Evolutionary conservation across 2,329 filamentous ascomycete species (phyloP).

Genomic region (Exophiala sp.): DNA sequence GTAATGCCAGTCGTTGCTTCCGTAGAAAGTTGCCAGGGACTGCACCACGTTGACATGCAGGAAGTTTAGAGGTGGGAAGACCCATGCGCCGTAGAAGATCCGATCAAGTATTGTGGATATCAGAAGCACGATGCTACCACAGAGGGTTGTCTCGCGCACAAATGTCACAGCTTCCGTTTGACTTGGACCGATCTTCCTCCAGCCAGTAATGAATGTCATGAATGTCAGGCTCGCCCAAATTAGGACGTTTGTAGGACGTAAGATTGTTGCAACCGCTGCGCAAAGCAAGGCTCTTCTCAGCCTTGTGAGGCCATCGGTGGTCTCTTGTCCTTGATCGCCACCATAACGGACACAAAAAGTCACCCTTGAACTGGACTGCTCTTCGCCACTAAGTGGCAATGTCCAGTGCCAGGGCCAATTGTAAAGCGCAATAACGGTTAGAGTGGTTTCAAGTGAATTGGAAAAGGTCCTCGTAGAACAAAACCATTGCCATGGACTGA

Average conservation of each 20-base stretch:
- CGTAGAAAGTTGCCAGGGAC: conserved; percentile 88
- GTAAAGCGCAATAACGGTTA: conserved; percentile 75
- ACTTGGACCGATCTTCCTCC: conserved; percentile 1
- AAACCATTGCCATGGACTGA: conserved; percentile 95
- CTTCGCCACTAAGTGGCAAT: conserved; percentile 29
- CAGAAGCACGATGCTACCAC: conserved; percentile 57
- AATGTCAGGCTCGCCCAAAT: conserved; percentile 70
- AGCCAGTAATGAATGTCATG: conserved; percentile 12
- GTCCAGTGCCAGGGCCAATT: conserved; percentile 83
- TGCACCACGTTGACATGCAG: conserved; percentile 87
- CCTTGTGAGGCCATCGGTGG: conserved; percentile 23
- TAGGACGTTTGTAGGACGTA: conserved; percentile 84
- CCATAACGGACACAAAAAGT: conserved; percentile 40
- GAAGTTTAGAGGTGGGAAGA: conserved; percentile 82
- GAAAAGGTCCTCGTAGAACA: conserved; percentile 90
- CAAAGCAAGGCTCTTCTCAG: conserved; percentile 65
- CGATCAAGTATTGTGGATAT: conserved; percentile 68
- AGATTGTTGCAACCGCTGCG: conserved; percentile 75
- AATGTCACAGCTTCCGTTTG: conserved; percentile 36
- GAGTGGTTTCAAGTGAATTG: conserved; percentile 85
- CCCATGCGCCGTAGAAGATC: conserved; percentile 79
- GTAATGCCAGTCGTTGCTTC: conserved; percentile 85
- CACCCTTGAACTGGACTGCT: background rate
- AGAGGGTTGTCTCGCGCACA: conserved; percentile 61
- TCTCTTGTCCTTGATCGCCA: conserved; percentile 32